phyloP scores from a whole-genome alignment of 1,139 yeast genomes.

The Saccharomycopsis hybrid region DNA sequence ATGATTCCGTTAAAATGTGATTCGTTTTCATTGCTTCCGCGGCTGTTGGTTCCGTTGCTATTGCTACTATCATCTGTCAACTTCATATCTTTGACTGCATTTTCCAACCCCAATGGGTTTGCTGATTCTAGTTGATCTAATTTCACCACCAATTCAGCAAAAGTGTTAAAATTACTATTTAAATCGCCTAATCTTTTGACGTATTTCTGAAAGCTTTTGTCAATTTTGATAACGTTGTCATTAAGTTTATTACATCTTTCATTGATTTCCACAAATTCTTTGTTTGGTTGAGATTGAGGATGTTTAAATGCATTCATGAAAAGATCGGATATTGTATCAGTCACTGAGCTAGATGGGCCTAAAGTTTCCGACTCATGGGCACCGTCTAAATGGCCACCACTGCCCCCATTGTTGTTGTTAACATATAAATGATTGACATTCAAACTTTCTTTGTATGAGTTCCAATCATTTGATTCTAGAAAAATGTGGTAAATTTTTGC shows the following conservation, averaged over 20 bases:
- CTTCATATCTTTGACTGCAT: background rate
- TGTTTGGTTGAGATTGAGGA: slow-evolving; percentile 62
- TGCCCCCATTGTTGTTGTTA: slow-evolving; percentile 19
- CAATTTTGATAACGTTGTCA: slow-evolving; percentile 74
- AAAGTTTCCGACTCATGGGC: slow-evolving; percentile 1
- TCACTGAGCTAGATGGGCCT: slow-evolving; percentile 29
- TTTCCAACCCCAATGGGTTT: background rate
- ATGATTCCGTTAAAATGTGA: slow-evolving; percentile 1
- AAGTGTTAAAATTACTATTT: slow-evolving; percentile 63
- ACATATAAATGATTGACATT: slow-evolving; percentile 31
- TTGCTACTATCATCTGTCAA: background rate
- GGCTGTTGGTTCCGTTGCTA: background rate
- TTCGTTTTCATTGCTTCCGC: slow-evolving; percentile 1
- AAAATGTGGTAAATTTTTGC: slow-evolving; percentile 72
- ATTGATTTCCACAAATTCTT: slow-evolving; percentile 77
- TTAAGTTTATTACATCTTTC: slow-evolving; percentile 79
- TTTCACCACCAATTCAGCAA: slow-evolving; percentile 63
- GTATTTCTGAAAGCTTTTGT: slow-evolving; percentile 67
- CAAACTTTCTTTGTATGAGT: slow-evolving; percentile 62
- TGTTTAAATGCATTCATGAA: slow-evolving; percentile 89
- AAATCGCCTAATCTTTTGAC: slow-evolving; percentile 69
- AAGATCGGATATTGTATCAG: slow-evolving; percentile 73
- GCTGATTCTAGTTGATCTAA: slow-evolving; percentile 45
- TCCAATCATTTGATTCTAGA: slow-evolving; percentile 79
- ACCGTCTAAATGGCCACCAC: background rate